A percentile compares a stretch with the other conserved stretches of the same genome.
Conservation (phyloP, 306 rosid genomes). For the Erythrophleum fordii region DNA sequence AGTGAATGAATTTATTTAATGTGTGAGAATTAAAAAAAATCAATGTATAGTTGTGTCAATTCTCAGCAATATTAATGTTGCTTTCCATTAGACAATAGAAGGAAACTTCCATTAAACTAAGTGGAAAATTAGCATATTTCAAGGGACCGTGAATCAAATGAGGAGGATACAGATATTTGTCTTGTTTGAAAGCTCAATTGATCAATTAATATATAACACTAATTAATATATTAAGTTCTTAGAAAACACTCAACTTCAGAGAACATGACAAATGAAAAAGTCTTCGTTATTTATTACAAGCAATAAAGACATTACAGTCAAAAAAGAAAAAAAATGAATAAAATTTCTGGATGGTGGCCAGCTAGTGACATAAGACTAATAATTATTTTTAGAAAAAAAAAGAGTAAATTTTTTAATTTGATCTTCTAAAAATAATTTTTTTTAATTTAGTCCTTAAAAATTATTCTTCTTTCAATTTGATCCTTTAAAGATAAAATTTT, state of each 20-base stretch:
- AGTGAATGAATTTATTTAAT: background rate
- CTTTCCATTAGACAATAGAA: background rate
- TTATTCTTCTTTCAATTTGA: too few species aligned
- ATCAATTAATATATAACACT: too few species aligned
- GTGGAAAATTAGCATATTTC: background rate
- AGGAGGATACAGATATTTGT: too few species aligned
- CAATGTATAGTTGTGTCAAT: background rate
- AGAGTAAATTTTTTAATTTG: too few species aligned
- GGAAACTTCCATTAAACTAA: background rate
- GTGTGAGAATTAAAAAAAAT: background rate
- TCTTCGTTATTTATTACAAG: background rate
- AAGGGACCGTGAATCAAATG: background rate
- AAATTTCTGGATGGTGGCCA: background rate
- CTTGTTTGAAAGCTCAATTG: too few species aligned
- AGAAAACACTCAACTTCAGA: background rate
- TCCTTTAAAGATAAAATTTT: too few species aligned
- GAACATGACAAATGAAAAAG: background rate
- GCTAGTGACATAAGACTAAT: background rate
- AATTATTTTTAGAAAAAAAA: too few species aligned
- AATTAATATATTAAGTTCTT: too few species aligned
- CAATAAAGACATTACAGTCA: background rate
- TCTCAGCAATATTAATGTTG: background rate
- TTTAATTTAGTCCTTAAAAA: too few species aligned
- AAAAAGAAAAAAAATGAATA: background rate
- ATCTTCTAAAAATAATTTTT: too few species aligned